Percentiles rank a stretch among this genome's conserved stretches.
phyloP scores from a whole-genome alignment of 371 early-diverging fungal species.

The Coemansia sp. region DNA sequence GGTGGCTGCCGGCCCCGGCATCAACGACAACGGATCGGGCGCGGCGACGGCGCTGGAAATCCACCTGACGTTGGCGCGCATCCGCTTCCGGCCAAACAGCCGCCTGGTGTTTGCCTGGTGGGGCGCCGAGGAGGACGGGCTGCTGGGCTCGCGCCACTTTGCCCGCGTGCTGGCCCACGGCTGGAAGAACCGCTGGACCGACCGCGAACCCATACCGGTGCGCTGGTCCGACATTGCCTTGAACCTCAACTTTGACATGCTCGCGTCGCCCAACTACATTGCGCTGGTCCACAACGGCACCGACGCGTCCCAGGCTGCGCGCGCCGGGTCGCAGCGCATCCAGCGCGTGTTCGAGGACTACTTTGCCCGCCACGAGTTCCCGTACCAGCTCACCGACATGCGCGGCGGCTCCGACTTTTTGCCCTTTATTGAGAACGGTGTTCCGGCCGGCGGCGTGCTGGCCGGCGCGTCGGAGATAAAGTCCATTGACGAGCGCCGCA shows the following conservation, averaged over 20 bases:
- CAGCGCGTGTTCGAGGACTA: slow-evolving; percentile 61
- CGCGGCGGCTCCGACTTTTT: slow-evolving; percentile 56
- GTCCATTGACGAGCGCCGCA: slow-evolving; percentile 57
- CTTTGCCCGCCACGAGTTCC: slow-evolving; percentile 52
- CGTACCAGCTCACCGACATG: slow-evolving; percentile 53
- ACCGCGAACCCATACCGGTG: slow-evolving; percentile 26
- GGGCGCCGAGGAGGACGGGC: slow-evolving; percentile 77
- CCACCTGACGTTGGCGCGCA: slow-evolving; percentile 53
- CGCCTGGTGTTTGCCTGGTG: slow-evolving; percentile 69
- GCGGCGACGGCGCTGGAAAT: slow-evolving; percentile 66
- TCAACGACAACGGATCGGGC: slow-evolving; percentile 74
- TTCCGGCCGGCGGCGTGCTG: slow-evolving; percentile 65
- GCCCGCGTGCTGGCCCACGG: slow-evolving; percentile 52
- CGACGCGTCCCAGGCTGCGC: slow-evolving; percentile 39
- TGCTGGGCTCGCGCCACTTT: slow-evolving; percentile 72
- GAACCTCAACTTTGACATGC: slow-evolving; percentile 77
- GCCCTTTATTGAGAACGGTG: slow-evolving; percentile 54
- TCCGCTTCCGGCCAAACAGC: slow-evolving; percentile 41
- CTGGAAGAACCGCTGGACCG: slow-evolving; percentile 37
- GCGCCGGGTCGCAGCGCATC: slow-evolving; percentile 49
- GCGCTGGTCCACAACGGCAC: slow-evolving; percentile 56
- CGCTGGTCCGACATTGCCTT: slow-evolving; percentile 56
- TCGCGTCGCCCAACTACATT: slow-evolving; percentile 75
- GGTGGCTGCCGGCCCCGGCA: slow-evolving; percentile 67
- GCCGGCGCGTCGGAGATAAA: slow-evolving; percentile 69